Evolutionary conservation across 1,139 yeast species (phyloP), one percentile per base, ranked within the genome.

Genomic region (Spathaspora sp.): DNA sequence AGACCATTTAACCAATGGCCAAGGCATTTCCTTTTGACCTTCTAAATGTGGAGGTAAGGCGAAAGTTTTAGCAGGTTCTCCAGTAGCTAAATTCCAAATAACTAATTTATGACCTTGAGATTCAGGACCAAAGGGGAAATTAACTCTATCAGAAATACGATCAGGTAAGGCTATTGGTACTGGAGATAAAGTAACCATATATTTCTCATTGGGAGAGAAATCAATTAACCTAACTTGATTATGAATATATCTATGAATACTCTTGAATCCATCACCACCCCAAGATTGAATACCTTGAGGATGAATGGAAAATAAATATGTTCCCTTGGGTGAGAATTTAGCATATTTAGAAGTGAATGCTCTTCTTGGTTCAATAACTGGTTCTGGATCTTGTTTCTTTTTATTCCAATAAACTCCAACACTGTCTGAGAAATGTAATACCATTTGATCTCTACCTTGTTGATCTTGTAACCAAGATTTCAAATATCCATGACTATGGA

Each of bases 1-100:
- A 41, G 98, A 89, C 98, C 99, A 95, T 70, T 90, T 91, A 65
- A 95, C 86, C 63, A 93, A 81, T 43, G 99, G 99, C 99, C 99
- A 93, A 55, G 87, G 84, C 83, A 89, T 82, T 63, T 84, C 86
- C 63, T 80, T 78, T 59, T 80, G 81, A 45, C 80, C 79, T 60
- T 81, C 87, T 59, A 84, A 74, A 60, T 81, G 79, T 55, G 95
- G 91, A 50, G 95, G 89, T 60, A 89, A 76, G 38, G 96, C 95
- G 79, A 95, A 93, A 17, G 97, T 88, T 67, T 96, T 83, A 52
- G 84, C 82, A 43, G 95, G 89, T 54, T 88, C 78, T 53, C 95
- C 93, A 37, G 96, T 84, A 50, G 80, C 75, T 59, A 91, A 76
- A 59, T 91, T 95, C 99, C 99, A 95, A 53, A 95, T 82, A 47